Conservation (phyloP, 495 filamentous ascomycete species). For the Articulospora tetracladia region DNA sequence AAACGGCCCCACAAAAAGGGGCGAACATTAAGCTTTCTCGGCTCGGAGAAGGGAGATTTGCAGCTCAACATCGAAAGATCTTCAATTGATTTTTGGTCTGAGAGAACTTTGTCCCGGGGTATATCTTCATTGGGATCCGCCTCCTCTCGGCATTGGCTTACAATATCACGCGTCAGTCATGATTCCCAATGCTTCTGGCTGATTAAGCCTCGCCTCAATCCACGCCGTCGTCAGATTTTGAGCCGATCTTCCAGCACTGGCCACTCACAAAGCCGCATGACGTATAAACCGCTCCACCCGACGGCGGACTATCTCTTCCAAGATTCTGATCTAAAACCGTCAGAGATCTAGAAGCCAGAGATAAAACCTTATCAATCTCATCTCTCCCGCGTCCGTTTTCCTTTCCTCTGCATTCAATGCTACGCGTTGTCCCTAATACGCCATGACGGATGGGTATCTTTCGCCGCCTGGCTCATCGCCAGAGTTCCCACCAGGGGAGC, state of each 20-base stretch:
- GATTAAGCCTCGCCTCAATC: neutral
- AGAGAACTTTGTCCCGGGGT: no score
- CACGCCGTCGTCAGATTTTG: neutral
- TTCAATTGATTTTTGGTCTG: neutral
- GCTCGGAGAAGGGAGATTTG: neutral
- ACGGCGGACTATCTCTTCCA: no score
- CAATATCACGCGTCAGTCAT: neutral
- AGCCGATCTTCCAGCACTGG: neutral
- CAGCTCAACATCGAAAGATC: neutral
- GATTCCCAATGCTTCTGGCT: neutral
- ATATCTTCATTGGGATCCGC: no score
- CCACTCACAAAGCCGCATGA: neutral
- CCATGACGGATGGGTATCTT: neutral
- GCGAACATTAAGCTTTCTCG: neutral
- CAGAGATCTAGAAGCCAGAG: neutral
- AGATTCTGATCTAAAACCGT: neutral
- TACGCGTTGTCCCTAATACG: neutral
- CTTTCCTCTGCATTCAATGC: neutral
- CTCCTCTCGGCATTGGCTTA: no score
- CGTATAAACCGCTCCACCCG: neutral
- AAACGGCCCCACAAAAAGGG: neutral
- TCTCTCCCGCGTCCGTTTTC: neutral
- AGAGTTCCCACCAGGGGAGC: neutral
- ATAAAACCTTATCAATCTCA: neutral
- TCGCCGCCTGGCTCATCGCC: neutral